phyloP scores from a whole-genome alignment of 768 basidiomycete species.

The Suillus lakei region DNA sequence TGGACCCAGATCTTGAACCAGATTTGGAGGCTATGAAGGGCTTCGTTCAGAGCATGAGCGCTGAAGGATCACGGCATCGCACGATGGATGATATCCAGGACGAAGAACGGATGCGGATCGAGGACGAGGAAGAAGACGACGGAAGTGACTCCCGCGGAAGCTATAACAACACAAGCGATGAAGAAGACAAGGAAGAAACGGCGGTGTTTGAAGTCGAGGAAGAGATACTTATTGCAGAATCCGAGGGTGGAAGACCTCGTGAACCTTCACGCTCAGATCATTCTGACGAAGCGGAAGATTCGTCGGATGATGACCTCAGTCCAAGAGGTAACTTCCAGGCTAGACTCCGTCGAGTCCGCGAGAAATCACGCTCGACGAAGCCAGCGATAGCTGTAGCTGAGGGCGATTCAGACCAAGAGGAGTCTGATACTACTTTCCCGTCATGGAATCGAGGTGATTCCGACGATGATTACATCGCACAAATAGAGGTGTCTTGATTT shows the following conservation, averaged over 20 bases:
- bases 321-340: slow-evolving; percentile 42
- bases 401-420: slow-evolving; percentile 38
- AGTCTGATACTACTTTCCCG: slow-evolving; percentile 26
- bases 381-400: slow-evolving; percentile 18
- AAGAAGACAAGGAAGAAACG: slow-evolving; percentile 39
- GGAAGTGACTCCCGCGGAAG: slow-evolving; percentile 28
- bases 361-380: slow-evolving; percentile 15
- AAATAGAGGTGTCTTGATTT: slow-evolving; percentile 54
- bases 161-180: slow-evolving; percentile 34
- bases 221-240: slow-evolving; percentile 44
- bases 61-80: slow-evolving; percentile 48
- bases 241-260: slow-evolving; percentile 16
- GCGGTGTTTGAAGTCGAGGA: slow-evolving; percentile 51
- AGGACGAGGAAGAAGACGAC: slow-evolving; percentile 48
- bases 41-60: slow-evolving; percentile 58
- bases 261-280: slow-evolving; percentile 4
- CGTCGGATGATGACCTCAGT: slow-evolving; percentile 40
- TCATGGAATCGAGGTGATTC: slow-evolving; percentile 49
- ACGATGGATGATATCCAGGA: slow-evolving; percentile 76
- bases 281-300: slow-evolving; percentile 28
- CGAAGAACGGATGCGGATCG: slow-evolving; percentile 48
- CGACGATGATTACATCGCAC: slow-evolving; percentile 60
- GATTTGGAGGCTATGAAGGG: slow-evolving; percentile 53
- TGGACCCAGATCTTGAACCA: slow-evolving; percentile 61
- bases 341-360: slow-evolving; percentile 38